Conservation (phyloP, 2,329 filamentous ascomycete genomes). For the Pleochaeta shiraiana region DNA sequence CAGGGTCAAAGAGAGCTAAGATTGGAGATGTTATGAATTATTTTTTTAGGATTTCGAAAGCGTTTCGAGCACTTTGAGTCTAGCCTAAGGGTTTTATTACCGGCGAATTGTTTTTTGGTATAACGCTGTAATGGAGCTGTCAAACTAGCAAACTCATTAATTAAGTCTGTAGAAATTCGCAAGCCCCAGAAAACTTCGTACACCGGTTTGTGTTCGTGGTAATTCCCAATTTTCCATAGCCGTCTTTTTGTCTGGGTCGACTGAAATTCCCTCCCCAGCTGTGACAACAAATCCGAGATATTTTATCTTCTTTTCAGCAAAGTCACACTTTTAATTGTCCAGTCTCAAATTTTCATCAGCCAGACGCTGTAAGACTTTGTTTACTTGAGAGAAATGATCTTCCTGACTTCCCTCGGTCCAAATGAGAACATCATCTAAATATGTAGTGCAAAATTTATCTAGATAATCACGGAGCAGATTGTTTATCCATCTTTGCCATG, state of each 20-base stretch:
- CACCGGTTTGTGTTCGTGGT: neutral
- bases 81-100: neutral
- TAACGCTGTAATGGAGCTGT: neutral
- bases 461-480: neutral
- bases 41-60: neutral
- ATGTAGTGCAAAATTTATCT: neutral
- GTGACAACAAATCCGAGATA: neutral
- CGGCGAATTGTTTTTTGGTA: neutral
- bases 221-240: neutral
- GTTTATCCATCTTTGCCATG: neutral
- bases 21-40: neutral
- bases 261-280: neutral
- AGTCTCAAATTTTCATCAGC: neutral
- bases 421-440: neutral
- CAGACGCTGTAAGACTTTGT: neutral
- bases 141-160: neutral
- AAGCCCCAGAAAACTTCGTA: neutral
- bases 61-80: neutral
- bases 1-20: neutral
- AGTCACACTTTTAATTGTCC: neutral
- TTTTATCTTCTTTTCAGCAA: neutral
- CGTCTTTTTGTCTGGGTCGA: neutral
- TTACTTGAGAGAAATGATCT: neutral
- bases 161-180: neutral
- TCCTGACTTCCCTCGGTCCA: neutral